Evolutionary conservation across 148 eudicot genomes (phyloP).

Genomic region (Polygonum aviculare): DNA sequence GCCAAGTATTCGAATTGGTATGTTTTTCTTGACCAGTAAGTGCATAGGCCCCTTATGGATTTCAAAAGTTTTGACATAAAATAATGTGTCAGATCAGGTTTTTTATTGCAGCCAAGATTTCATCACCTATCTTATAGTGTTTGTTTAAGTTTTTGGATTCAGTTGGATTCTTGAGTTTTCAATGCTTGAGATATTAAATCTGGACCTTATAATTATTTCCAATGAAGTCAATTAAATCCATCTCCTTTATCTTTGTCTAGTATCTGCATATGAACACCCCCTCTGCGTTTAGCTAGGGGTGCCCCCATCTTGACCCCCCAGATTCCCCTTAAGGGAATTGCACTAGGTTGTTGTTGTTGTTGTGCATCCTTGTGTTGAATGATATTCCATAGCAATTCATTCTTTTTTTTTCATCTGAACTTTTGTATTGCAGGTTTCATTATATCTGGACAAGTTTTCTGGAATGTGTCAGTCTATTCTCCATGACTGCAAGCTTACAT

Average conservation of each 20-base stretch:
- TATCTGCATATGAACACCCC: background rate
- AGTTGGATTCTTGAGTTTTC: background rate
- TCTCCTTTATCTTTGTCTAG: background rate
- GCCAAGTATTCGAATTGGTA: constrained; percentile 99
- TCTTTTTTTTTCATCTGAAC: background rate
- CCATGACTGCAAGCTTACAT: constrained; percentile 99
- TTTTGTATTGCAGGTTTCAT: constrained; percentile 56
- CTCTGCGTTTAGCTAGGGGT: no score
- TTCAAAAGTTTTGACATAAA: background rate
- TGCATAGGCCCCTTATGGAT: background rate
- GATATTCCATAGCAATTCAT: background rate
- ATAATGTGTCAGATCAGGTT: background rate
- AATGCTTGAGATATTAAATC: background rate
- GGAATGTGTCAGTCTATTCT: constrained; percentile 86
- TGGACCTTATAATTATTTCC: background rate
- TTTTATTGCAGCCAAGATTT: background rate
- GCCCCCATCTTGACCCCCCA: no score
- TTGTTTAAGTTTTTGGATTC: background rate
- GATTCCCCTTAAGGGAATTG: no score
- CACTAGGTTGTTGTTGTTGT: no score
- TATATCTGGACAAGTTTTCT: constrained; percentile 95
- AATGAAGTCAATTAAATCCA: background rate
- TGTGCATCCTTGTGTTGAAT: background rate
- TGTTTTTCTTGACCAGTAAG: constrained; percentile 15
- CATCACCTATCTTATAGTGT: background rate